Base-by-base conservation (phyloP, 1,139 yeast genomes). In the Tardiomyces blankii region DNA sequence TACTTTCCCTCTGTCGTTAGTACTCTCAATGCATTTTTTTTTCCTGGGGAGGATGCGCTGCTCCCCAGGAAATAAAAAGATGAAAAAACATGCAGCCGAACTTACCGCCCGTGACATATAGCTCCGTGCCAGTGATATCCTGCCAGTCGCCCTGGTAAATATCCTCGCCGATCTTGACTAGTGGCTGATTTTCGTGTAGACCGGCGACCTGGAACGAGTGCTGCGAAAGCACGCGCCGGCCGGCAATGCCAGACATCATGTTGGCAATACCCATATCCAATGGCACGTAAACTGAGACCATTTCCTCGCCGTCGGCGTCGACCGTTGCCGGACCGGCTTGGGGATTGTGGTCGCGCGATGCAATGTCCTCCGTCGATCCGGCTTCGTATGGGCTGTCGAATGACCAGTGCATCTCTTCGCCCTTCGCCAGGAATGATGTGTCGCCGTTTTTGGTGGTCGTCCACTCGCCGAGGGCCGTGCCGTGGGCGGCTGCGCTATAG, bases 391-490 rank as follows among this genome's bases (percentile, higher is more conserved):
- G 74, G 25, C 25, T 67, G 58, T 76, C 78, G 67, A 86, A 86
- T 53, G 80, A 76, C 95, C 95, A 86, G 60, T 83, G 83, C 91
- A 87, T 84, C 63, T 85, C 95, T 62, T 86, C 95, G n/a, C 95
- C 95, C 8, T 73, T 64, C 2, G 73, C 62, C 51, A 86, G 68
- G 55, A 78, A 84, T 42, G 74, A 78, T 23, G 85, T 74, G 52
- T 77, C 74, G 18, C 95, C 95, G 58, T 81, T 82, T 72, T 74
- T 69, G 19, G 68, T 70, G 43, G 78, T 61, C 9, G 57, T 57
- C 89, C 94, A 86, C 41, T 61, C 59, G 7, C 64, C 60, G 2
- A 56, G 60, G n/a, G 54, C 44, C 21, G 60, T 61, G 69, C 76
- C 49, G 68, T 69, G 45, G 65, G 59, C 51, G 66, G 59, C 44